A percentile compares a stretch with the other conserved stretches of the same genome.
Evolutionary conservation across 73 alveolate species (phyloP).

Genomic region (Tetrahymena elliotti): DNA sequence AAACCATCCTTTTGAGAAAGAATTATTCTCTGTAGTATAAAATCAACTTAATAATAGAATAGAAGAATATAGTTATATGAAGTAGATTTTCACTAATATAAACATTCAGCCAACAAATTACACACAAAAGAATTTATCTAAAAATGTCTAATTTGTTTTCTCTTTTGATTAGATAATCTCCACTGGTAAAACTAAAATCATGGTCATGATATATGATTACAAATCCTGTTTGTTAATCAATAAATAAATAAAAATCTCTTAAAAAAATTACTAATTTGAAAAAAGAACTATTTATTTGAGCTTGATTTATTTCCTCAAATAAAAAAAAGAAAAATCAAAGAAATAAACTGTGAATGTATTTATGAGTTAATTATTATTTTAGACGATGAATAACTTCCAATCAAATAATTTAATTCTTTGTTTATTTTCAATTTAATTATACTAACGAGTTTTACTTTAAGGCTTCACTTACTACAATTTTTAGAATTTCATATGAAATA

Average conservation of each 20-base stretch:
- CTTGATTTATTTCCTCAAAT: too few species aligned
- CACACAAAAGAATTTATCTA: not conserved
- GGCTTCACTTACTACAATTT: not conserved
- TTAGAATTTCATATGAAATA: too few species aligned
- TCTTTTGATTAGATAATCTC: not conserved
- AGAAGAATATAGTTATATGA: not conserved
- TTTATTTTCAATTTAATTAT: too few species aligned
- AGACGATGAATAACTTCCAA: not conserved
- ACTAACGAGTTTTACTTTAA: not conserved
- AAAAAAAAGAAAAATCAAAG: not conserved
- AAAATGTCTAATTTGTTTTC: not conserved
- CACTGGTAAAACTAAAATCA: not conserved
- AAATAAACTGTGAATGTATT: too few species aligned
- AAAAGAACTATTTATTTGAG: not conserved
- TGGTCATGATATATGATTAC: not conserved
- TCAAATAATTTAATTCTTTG: not conserved
- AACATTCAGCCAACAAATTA: not conserved
- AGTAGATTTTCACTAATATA: not conserved
- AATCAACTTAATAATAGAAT: not conserved
- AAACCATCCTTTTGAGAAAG: not conserved
- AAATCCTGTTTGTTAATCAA: not conserved
- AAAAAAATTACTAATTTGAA: not conserved
- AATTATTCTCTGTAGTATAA: not conserved
- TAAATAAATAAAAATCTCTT: too few species aligned
- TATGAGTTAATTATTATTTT: too few species aligned